Conservation (phyloP, 2,329 filamentous ascomycete species). For the Aspergillus quadricinctus region DNA sequence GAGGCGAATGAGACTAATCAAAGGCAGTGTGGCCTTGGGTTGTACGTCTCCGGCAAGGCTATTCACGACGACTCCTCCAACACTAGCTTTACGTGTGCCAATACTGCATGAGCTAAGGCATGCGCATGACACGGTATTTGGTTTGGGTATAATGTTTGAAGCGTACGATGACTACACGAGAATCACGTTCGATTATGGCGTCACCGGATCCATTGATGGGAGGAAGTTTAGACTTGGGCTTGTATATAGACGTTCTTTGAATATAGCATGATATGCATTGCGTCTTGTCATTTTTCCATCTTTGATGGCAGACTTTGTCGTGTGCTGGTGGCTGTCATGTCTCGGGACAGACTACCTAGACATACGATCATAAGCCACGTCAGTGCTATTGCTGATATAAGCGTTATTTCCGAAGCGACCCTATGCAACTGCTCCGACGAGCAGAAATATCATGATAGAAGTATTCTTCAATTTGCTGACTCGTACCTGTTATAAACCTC, state of each 20-base stretch:
- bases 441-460: too few species aligned
- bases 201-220: background rate
- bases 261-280: background rate
- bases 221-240: background rate
- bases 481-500: too few species aligned
- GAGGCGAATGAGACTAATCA: background rate
- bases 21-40: conserved; percentile 29
- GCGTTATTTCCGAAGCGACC: too few species aligned
- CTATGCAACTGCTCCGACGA: too few species aligned
- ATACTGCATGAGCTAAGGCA: conserved; percentile 19
- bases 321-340: too few species aligned
- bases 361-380: too few species aligned
- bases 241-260: background rate
- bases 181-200: background rate
- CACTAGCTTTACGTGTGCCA: conserved; percentile 38
- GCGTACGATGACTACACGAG: background rate
- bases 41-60: conserved; percentile 35
- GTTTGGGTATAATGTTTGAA: background rate
- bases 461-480: too few species aligned
- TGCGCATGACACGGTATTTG: background rate
- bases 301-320: too few species aligned
- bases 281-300: too few species aligned
- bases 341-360: too few species aligned
- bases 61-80: conserved; percentile 31
- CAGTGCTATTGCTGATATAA: too few species aligned